phyloP scores from a whole-genome alignment of 805 yeast genomes.

The Candida xyloterini region DNA sequence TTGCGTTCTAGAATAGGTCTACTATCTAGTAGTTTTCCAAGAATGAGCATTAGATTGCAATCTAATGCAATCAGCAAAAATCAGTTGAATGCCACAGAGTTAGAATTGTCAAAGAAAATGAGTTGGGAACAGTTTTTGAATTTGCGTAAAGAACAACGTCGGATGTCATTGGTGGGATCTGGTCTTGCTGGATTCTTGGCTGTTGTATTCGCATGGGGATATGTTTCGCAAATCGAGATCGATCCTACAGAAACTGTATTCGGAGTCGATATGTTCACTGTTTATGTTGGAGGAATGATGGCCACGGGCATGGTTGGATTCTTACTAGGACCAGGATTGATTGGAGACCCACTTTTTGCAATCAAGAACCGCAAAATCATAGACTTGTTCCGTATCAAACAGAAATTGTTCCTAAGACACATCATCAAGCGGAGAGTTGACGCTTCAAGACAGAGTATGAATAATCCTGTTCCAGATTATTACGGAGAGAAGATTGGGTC shows the following conservation, averaged over 20 bases:
- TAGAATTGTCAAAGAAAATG: conserved; percentile 31
- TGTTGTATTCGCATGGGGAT: conserved; percentile 65
- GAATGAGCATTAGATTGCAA: conserved; percentile 5
- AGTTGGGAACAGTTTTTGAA: conserved; percentile 80
- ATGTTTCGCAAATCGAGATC: conserved; percentile 75
- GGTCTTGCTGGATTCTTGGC: conserved; percentile 65
- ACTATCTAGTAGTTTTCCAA: not conserved
- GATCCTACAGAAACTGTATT: conserved; percentile 86
- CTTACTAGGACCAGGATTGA: conserved; percentile 71
- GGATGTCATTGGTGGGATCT: conserved; percentile 66
- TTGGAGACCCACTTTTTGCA: conserved; percentile 70
- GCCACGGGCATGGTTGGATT: conserved; percentile 76
- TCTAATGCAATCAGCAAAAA: conserved; percentile 8
- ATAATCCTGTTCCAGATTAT: conserved; percentile 97
- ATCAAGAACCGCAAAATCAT: conserved; percentile 47
- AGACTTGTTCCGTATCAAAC: conserved; percentile 53
- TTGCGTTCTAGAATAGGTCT: conserved; percentile 2
- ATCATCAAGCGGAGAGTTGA: conserved; percentile 81
- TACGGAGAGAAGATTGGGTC: conserved; percentile 95
- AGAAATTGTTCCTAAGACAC: conserved; percentile 70
- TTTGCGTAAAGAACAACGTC: conserved; percentile 72
- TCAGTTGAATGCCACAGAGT: conserved; percentile 22
- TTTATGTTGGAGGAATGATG: conserved; percentile 69
- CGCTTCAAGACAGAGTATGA: conserved; percentile 83
- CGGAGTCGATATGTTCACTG: conserved; percentile 88